Conservation (phyloP, 805 yeast genomes). For the Candida arabinofermentans region DNA sequence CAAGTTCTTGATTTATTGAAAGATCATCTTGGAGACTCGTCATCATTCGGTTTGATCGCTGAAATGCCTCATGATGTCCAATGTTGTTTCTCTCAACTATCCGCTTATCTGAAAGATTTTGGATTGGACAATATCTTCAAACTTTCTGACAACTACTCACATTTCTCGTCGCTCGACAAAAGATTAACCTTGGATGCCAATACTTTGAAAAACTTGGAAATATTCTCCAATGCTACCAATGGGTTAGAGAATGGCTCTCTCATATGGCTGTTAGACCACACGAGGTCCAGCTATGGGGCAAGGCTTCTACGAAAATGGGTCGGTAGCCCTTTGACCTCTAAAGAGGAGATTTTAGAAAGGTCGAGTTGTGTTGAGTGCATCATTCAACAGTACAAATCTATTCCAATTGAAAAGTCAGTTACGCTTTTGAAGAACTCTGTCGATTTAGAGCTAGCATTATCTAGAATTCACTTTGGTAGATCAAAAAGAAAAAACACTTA, state of each 20-base stretch:
- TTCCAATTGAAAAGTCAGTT: constrained; percentile 30
- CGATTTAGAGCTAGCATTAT: constrained; percentile 57
- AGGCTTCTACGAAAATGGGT: constrained; percentile 71
- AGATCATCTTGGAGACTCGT: constrained; percentile 7
- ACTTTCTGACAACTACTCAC: constrained; percentile 44
- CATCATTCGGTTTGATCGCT: constrained; percentile 12
- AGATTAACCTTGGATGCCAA: constrained; percentile 60
- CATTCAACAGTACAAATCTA: constrained; percentile 34
- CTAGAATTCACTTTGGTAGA: constrained; percentile 56
- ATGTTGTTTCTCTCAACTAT: constrained; percentile 39
- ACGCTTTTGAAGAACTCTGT: constrained; percentile 31
- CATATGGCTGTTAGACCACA: constrained; percentile 76
- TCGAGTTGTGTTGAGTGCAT: constrained; percentile 56
- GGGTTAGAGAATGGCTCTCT: constrained; percentile 60
- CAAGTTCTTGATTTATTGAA: constrained; percentile 10
- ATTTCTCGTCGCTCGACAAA: constrained; percentile 44
- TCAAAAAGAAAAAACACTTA: constrained; percentile 60
- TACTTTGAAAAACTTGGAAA: constrained; percentile 68
- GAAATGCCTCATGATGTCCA: constrained; percentile 11
- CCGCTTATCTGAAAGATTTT: constrained; percentile 59
- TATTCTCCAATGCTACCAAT: constrained; percentile 64
- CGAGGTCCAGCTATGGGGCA: constrained; percentile 73
- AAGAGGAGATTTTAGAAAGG: constrained; percentile 54
- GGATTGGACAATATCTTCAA: constrained; percentile 52
- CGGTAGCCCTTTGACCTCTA: constrained; percentile 59